phyloP scores from a whole-genome alignment of 2,329 filamentous ascomycete species.

The Aspergillus neoniger region DNA sequence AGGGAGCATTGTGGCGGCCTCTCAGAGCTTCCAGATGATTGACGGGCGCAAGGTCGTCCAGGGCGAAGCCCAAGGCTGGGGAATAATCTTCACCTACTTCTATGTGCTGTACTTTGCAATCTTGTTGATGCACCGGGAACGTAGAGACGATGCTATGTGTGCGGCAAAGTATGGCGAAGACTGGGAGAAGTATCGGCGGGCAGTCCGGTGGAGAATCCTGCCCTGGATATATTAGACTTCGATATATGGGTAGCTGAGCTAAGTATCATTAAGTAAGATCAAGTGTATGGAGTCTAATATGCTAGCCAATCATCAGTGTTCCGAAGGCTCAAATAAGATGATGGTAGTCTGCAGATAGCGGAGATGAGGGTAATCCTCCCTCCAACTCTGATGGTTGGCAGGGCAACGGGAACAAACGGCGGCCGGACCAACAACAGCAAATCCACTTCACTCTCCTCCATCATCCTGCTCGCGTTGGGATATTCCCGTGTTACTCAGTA shows the following conservation, averaged over 20 bases:
- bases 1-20: background rate
- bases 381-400: background rate
- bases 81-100: slow-evolving; percentile 85
- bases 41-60: slow-evolving; percentile 28
- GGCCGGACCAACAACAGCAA: slow-evolving; percentile 2
- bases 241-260: too few species aligned
- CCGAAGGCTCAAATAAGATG: too few species aligned
- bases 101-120: slow-evolving; percentile 88
- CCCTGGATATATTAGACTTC: slow-evolving; percentile 70
- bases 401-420: background rate
- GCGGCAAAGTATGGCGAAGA: slow-evolving; percentile 82
- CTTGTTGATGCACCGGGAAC: slow-evolving; percentile 78
- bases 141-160: slow-evolving; percentile 85
- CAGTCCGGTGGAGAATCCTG: slow-evolving; percentile 76
- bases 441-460: background rate
- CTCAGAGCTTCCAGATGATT: slow-evolving; percentile 52
- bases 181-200: slow-evolving; percentile 80
- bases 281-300: too few species aligned
- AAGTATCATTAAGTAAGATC: too few species aligned
- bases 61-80: slow-evolving; percentile 60
- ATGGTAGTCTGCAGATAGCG: too few species aligned
- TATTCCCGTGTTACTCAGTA: background rate
- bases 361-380: too few species aligned
- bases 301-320: too few species aligned
- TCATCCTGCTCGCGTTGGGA: background rate